Evolutionary conservation across 2,329 filamentous ascomycete species (phyloP).

Genomic region (Aureobasidium melanogenum): DNA sequence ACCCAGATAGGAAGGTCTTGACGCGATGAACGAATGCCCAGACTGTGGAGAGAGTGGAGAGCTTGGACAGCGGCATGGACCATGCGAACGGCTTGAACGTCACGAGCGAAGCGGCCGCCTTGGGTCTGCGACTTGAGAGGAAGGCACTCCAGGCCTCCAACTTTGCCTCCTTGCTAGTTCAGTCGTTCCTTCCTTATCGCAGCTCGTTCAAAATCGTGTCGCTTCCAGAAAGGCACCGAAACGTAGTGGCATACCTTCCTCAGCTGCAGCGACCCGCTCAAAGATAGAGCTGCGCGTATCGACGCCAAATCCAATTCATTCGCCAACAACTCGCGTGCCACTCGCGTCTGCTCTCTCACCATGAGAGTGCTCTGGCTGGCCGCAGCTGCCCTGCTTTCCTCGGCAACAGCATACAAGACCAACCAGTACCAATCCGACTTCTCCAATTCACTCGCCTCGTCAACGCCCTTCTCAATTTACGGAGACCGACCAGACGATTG

Average conservation of each 20-base stretch:
- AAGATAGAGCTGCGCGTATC: background rate
- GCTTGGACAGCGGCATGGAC: background rate
- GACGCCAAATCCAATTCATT: background rate
- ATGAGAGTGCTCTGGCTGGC: background rate
- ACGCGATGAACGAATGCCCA: background rate
- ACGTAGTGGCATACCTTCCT: background rate
- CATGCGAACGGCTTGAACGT: background rate
- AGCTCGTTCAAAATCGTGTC: background rate
- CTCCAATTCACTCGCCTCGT: background rate
- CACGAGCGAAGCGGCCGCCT: slow-evolving; percentile 3
- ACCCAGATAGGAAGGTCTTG: slow-evolving; percentile 2
- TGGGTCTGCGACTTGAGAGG: background rate
- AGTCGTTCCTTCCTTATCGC: background rate
- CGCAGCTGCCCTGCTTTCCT: background rate
- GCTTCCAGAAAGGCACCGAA: background rate
- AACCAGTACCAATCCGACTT: slow-evolving; percentile 2
- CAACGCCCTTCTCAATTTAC: slow-evolving; percentile 50
- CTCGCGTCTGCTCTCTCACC: background rate
- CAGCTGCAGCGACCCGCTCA: background rate
- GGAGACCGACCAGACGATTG: slow-evolving; percentile 67
- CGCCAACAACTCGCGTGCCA: background rate
- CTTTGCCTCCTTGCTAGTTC: too few species aligned
- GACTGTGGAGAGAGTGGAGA: background rate
- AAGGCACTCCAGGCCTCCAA: background rate
- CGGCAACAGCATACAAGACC: slow-evolving; percentile 7